phyloP scores from a whole-genome alignment of 2,329 filamentous ascomycete species.

The Neopestalotiopsis sp. region DNA sequence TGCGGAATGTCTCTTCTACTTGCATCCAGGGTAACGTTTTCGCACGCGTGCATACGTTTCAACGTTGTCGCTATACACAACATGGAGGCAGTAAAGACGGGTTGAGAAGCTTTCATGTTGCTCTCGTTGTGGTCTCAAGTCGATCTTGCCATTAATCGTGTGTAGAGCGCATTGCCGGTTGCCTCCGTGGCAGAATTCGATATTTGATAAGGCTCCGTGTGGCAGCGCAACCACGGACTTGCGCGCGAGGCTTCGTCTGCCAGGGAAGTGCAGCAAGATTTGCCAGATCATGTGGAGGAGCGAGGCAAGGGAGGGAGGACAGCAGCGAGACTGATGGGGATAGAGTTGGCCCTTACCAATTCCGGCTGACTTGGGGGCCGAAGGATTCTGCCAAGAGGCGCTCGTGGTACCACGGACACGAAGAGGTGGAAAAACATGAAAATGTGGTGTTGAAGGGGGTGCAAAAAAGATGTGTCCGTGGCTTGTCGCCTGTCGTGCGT shows the following conservation, averaged over 20 bases:
- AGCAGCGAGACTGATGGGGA: not conserved
- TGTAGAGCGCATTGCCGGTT: not conserved
- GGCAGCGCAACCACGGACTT: not conserved
- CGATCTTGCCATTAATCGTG: not conserved
- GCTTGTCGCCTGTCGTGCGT: slow-evolving; percentile 1
- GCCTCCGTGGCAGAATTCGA: not conserved
- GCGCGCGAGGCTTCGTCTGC: not conserved
- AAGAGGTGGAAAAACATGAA: not conserved
- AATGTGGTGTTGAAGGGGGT: not conserved
- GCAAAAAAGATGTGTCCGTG: not conserved
- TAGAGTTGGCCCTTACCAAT: not conserved
- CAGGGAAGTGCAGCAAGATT: not conserved
- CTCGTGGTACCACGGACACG: not conserved
- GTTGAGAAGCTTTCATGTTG: not conserved
- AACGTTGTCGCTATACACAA: not conserved
- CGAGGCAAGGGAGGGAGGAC: not conserved
- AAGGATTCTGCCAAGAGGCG: not conserved
- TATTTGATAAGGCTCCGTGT: not conserved
- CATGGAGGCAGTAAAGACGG: not conserved
- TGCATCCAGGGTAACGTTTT: not conserved
- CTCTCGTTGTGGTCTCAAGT: not conserved
- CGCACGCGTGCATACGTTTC: not conserved
- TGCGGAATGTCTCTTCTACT: not conserved
- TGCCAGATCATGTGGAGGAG: not conserved
- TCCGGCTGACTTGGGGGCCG: not conserved